phyloP scores from a whole-genome alignment of 2,329 filamentous ascomycete species.

The Fusarium albidum region DNA sequence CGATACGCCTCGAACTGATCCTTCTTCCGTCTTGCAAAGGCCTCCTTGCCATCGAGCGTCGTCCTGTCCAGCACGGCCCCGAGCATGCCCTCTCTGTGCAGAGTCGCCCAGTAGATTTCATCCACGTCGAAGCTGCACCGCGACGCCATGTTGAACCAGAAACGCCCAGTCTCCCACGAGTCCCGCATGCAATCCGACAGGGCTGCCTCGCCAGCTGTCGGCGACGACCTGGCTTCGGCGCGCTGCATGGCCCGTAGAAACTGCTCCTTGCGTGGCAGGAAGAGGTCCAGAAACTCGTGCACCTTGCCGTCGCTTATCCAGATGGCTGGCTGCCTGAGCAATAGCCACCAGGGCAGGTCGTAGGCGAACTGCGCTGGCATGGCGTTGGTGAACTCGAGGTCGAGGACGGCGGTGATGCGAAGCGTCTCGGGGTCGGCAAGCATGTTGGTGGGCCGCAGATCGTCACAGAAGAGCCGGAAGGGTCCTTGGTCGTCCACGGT shows the following conservation, averaged over 20 bases:
- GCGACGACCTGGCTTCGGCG: not conserved
- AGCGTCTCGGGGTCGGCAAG: conserved; percentile 47
- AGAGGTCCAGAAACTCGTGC: not conserved
- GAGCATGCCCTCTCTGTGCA: conserved; percentile 33
- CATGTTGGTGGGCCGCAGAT: conserved; percentile 50
- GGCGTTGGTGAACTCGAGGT: conserved; percentile 50
- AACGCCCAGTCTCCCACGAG: conserved; percentile 44
- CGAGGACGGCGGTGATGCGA: conserved; percentile 47
- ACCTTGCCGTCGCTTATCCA: not conserved
- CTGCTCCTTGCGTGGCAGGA: not conserved
- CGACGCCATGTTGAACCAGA: conserved; percentile 49
- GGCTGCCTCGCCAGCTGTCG: not conserved
- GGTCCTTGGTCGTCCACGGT: not conserved
- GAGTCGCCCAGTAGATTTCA: conserved; percentile 42
- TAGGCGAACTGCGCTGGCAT: conserved; percentile 44
- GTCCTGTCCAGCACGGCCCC: not conserved
- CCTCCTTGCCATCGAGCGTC: not conserved
- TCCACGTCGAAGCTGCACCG: conserved; percentile 48
- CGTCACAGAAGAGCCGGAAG: conserved; percentile 50
- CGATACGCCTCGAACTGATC: not conserved
- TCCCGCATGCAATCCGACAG: conserved; percentile 44
- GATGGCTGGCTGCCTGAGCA: not conserved
- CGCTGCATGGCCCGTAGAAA: not conserved
- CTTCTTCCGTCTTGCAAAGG: not conserved
- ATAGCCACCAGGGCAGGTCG: too few species aligned